Conservation (phyloP, 2,329 filamentous ascomycete species). For the Fusarium liriodendri region DNA sequence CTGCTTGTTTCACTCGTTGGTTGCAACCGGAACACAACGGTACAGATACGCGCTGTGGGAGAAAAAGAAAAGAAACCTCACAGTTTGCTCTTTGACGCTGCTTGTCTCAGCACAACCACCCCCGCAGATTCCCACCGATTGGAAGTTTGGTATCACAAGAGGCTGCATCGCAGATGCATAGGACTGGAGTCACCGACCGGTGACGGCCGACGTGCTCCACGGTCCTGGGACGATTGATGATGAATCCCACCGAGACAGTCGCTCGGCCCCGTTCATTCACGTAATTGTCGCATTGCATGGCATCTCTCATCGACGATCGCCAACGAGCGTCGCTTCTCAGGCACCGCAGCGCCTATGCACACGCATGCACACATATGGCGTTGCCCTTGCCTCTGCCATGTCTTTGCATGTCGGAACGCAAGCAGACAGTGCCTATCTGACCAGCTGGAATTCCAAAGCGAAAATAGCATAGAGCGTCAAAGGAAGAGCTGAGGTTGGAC, state of each 20-base stretch:
- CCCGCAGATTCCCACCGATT: constrained; percentile 6
- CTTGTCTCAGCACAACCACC: neutral
- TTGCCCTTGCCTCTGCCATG: neutral
- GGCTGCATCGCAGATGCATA: neutral
- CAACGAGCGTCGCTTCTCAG: neutral
- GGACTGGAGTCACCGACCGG: constrained; percentile 1
- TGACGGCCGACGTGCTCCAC: constrained; percentile 3
- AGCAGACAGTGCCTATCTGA: neutral
- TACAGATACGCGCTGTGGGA: constrained; percentile 5
- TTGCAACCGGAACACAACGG: neutral
- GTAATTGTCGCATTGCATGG: constrained; percentile 20
- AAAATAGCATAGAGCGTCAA: neutral
- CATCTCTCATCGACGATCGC: constrained; percentile 10
- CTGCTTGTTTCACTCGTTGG: constrained; percentile 1
- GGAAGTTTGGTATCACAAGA: constrained; percentile 2
- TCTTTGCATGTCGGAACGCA: neutral
- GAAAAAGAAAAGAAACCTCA: neutral
- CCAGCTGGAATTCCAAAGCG: neutral
- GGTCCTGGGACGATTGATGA: constrained; percentile 2
- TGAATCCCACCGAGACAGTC: constrained; percentile 15
- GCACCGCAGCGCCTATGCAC: neutral
- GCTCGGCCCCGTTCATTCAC: constrained; percentile 11
- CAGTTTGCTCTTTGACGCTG: neutral
- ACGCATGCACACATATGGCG: neutral
- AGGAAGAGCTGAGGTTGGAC: neutral